These are phyloP conservation scores for Cyberlindnera bimundalis DNA, from an alignment of 805 yeast genomes.

Conservation along the genomic window DNA sequence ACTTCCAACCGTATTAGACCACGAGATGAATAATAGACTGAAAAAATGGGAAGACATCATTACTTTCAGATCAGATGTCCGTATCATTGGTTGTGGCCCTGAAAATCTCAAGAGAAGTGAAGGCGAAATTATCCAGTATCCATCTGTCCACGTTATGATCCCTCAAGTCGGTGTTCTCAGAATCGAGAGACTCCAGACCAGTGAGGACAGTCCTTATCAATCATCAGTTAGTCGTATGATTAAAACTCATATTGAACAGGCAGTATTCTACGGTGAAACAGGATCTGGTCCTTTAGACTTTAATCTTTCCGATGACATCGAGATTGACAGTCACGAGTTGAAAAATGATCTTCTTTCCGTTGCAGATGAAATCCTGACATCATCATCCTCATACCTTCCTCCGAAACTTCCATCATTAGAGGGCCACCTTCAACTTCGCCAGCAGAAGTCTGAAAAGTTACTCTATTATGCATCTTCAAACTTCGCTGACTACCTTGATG, in stretches of 20 bases:
- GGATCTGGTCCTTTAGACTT: slow-evolving; percentile 46
- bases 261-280: slow-evolving; percentile 56
- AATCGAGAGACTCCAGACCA: slow-evolving; percentile 42
- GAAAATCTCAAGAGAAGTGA: slow-evolving; percentile 36
- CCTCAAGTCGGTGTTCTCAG: slow-evolving; percentile 58
- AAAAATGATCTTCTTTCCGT: slow-evolving; percentile 50
- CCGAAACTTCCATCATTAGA: slow-evolving; percentile 46
- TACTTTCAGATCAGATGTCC: slow-evolving; percentile 48
- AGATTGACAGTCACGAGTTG: slow-evolving; percentile 42
- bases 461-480: slow-evolving; percentile 44
- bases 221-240: slow-evolving; percentile 36
- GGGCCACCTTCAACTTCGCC: slow-evolving; percentile 50
- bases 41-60: slow-evolving; percentile 82
- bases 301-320: slow-evolving; percentile 41
- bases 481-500: slow-evolving; percentile 35
- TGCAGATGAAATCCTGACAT: slow-evolving; percentile 51
- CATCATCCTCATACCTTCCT: slow-evolving; percentile 56
- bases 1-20: slow-evolving; percentile 38
- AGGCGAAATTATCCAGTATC: slow-evolving; percentile 30
- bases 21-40: slow-evolving; percentile 30
- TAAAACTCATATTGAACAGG: slow-evolving; percentile 80
- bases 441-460: slow-evolving; percentile 41
- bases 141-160: slow-evolving; percentile 49
- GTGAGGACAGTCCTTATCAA: slow-evolving; percentile 20
- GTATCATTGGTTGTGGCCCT: slow-evolving; percentile 57